phyloP scores from a whole-genome alignment of 495 filamentous ascomycete genomes.

The Trichoderma virens region DNA sequence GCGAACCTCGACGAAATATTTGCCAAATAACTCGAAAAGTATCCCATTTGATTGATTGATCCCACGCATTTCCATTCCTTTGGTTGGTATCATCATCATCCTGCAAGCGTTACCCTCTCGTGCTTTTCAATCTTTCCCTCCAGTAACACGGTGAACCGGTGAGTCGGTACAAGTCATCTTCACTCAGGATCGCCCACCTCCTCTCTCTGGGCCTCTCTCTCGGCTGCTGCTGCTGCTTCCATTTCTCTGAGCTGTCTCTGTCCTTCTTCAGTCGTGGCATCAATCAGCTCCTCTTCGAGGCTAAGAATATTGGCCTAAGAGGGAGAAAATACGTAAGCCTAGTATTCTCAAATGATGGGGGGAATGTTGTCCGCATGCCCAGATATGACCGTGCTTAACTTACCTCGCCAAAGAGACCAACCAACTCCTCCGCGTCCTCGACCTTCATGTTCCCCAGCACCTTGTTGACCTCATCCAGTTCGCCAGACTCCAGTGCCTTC shows the following conservation, averaged over 20 bases:
- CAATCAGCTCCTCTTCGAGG: conserved; percentile 85
- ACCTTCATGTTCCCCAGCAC: conserved; percentile 88
- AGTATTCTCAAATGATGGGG: neutral
- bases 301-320: conserved; percentile 75
- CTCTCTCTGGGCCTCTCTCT: conserved; percentile 19
- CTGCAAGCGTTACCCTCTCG: neutral
- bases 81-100: conserved; percentile 1
- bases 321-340: neutral
- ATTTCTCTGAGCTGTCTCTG: conserved; percentile 68
- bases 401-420: conserved; percentile 72
- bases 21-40: neutral
- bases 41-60: neutral
- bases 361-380: neutral
- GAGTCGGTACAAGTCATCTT: neutral
- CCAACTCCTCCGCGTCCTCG: conserved; percentile 84
- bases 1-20: neutral
- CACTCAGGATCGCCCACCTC: conserved; percentile 26
- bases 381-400: conserved; percentile 17
- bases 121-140: neutral
- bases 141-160: neutral
- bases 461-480: conserved; percentile 89
- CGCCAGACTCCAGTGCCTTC: conserved; percentile 75
- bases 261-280: conserved; percentile 91
- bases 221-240: conserved; percentile 39
- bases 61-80: neutral